These are phyloP conservation scores for Thecaphora thlaspeos DNA, from an alignment of 1,284 basidiomycete species.

Conservation along the genomic window DNA sequence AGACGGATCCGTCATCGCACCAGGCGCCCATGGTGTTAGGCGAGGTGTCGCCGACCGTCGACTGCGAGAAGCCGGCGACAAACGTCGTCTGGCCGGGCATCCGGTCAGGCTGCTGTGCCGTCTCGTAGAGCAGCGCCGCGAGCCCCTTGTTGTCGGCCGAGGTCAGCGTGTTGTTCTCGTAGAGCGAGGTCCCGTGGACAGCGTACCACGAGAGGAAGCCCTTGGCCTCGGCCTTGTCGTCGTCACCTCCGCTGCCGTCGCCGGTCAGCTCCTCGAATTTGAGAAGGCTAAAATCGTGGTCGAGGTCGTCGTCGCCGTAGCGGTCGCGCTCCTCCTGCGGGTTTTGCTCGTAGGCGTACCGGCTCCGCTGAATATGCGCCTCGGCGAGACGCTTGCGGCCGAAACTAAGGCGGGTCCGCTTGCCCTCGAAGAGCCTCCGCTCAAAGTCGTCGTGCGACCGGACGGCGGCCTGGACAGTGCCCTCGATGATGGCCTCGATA, in stretches of 20 bases:
- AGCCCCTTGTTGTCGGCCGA: constrained; percentile 50
- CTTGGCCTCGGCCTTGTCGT: constrained; percentile 7
- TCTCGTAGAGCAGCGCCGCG: constrained; percentile 43
- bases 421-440: constrained; percentile 3
- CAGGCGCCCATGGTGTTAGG: constrained; percentile 47
- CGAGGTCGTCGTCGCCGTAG: constrained; percentile 43
- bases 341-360: constrained; percentile 44
- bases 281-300: constrained; percentile 47
- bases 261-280: constrained; percentile 30
- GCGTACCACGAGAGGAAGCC: constrained; percentile 66
- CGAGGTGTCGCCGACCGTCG: constrained; percentile 45
- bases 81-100: constrained; percentile 39
- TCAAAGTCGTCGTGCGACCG: constrained; percentile 68
- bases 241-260: background rate
- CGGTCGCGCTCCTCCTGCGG: constrained; percentile 37
- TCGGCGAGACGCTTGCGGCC: constrained; percentile 69
- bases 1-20: constrained; percentile 43
- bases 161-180: constrained; percentile 51
- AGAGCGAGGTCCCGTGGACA: constrained; percentile 66
- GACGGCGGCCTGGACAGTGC: constrained; percentile 69
- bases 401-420: constrained; percentile 47
- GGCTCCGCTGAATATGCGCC: constrained; percentile 67
- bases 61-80: constrained; percentile 47
- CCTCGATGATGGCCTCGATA: constrained; percentile 70
- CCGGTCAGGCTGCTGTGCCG: constrained; percentile 26